Percentiles rank a stretch among this genome's conserved stretches.
phyloP scores from a whole-genome alignment of 1,284 basidiomycete genomes.

The Apiotrichum siamense region DNA sequence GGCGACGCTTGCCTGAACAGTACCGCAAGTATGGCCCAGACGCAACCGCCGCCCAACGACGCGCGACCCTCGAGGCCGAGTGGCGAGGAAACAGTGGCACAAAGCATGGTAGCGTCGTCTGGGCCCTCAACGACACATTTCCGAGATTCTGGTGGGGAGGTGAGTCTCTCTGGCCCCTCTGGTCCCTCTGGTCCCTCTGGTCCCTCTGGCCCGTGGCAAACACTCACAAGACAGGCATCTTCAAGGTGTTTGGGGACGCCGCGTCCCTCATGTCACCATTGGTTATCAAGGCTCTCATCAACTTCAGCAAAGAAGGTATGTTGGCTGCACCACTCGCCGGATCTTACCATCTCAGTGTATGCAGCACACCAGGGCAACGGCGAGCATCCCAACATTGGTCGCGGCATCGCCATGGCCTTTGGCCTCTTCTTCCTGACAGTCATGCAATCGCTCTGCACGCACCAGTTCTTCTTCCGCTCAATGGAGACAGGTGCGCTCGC shows the following conservation, averaged over 20 bases:
- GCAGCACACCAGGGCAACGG: conserved; percentile 29
- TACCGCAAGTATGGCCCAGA: conserved; percentile 9
- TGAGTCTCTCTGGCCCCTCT: conserved; percentile 53
- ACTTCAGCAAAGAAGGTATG: conserved; percentile 56
- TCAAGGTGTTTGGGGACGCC: conserved; percentile 49
- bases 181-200: too few relatives aligned
- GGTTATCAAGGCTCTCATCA: conserved; percentile 63
- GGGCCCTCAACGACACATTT: conserved; percentile 67
- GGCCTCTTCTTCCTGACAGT: conserved; percentile 63
- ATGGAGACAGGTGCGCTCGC: conserved; percentile 65
- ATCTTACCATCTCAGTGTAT: conserved; percentile 24
- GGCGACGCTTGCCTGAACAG: conserved; percentile 17
- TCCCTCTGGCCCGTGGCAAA: conserved; percentile 12
- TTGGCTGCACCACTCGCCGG: conserved; percentile 31
- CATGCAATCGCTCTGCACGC: conserved; percentile 56
- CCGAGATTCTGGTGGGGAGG: conserved; percentile 66
- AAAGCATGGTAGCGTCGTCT: conserved; percentile 55
- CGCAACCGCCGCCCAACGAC: conserved; percentile 4
- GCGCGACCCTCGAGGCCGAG: conserved; percentile 24
- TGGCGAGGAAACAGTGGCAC: conserved; percentile 38
- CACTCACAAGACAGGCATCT: conserved; percentile 30
- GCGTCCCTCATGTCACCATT: conserved; percentile 62
- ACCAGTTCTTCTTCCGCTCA: conserved; percentile 71
- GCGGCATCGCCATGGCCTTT: conserved; percentile 64
- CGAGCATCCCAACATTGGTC: conserved; percentile 53